Evolutionary conservation across 352 stramenopile genomes (phyloP), one percentile per base, ranked within the genome.

Genomic region (Pythium insidiosum): DNA sequence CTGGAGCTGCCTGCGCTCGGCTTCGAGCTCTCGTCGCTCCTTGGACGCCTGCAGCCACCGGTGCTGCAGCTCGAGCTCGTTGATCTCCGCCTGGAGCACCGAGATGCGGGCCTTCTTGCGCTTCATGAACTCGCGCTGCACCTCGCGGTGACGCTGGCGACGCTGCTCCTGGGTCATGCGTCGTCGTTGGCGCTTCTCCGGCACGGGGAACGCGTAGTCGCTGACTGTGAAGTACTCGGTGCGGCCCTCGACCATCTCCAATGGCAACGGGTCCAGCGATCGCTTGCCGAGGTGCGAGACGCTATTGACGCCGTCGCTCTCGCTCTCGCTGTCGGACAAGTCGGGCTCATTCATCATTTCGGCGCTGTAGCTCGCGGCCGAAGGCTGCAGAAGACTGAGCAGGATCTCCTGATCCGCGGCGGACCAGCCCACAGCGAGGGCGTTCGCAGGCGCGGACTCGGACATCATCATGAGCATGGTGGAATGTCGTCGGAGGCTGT

Each of bases 81-180:
- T 38, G 28, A 59, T 53, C 44, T 59, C 51, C 7, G 31, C 25
- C 4, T 44, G 51, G 43, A 59, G 53, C 10, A 38, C 51, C 10
- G 28, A 38, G 21, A 59, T 50, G 25, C 46, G 51, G 6, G 37
- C 24, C 13, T 44, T 43, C 34, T 59, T 59, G 2, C 51, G 51
- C 15, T 31, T 53, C 51, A 59, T 53, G 31, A 59, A 59, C 25
- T 59, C 51, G 11, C 51, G 43, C 35, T 59, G 51, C 6, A 44
- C 48, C 21, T 59, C 43, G 13, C 51, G 43, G 33, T 59, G 51
- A 5, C 51, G 51, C 28, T 59, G 51, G 21, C 51, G 51, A 12
- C 51, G 43, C 10, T 46, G 36, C 6, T 59, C 43, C 6, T 59
- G 43, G 5, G 51, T 43, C 51, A 59, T 59, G 18, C 51, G 43